A percentile compares a stretch with the other conserved stretches of the same genome.
Conservation (phyloP, 192 early-diverging fungal species). For the Mortierella hygrophila region DNA sequence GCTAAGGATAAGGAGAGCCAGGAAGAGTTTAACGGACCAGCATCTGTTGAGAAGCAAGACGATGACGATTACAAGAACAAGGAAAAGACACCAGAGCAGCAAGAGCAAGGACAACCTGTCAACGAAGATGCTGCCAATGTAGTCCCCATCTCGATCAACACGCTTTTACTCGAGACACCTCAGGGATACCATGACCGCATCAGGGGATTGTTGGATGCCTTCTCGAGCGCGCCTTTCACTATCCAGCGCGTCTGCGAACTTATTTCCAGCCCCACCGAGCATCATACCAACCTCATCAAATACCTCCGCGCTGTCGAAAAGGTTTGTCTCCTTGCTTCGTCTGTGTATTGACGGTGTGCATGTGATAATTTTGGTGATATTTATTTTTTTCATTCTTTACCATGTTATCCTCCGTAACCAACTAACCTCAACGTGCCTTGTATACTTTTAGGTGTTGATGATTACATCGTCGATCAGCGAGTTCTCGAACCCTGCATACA, state of each 20-base stretch:
- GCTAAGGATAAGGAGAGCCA: not conserved
- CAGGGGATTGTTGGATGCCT: conserved; percentile 37
- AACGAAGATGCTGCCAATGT: not conserved
- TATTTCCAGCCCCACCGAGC: conserved; percentile 45
- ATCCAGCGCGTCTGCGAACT: conserved; percentile 61
- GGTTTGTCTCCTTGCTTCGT: conserved; percentile 12
- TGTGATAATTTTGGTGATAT: not conserved
- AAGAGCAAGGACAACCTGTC: not conserved
- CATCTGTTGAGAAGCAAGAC: not conserved
- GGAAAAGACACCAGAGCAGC: not conserved
- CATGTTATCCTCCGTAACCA: not conserved
- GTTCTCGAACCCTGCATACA: conserved; percentile 48
- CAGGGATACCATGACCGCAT: conserved; percentile 52
- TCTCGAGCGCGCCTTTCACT: conserved; percentile 56
- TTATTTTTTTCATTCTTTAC: not conserved
- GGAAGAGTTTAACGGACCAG: not conserved
- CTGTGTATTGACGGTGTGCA: no score
- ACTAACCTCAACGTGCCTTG: not conserved
- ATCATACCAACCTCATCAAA: conserved; percentile 56
- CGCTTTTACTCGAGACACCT: conserved; percentile 45
- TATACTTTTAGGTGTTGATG: conserved; percentile 33
- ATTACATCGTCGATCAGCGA: conserved; percentile 53
- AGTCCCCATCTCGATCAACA: conserved; percentile 47
- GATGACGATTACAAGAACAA: not conserved
- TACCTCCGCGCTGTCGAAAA: conserved; percentile 61